Evolutionary conservation across 257 asterid species (phyloP).

Genomic region (Voacanga thouarsii): DNA sequence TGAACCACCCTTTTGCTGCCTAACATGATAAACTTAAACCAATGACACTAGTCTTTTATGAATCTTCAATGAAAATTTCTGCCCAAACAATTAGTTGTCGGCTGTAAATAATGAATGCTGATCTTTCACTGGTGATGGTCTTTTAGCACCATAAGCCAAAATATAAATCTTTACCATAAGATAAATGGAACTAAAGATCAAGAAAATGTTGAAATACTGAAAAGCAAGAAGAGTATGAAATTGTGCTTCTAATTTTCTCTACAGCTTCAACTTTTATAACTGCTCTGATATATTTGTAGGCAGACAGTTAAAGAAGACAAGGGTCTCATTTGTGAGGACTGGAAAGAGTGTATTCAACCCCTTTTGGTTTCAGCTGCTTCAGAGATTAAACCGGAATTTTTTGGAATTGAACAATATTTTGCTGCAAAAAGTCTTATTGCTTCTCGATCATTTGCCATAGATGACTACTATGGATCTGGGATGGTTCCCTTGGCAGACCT

Average conservation of each 20-base stretch:
- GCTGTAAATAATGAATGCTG: background rate
- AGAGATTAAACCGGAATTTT: constrained; percentile 50
- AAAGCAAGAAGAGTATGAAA: background rate
- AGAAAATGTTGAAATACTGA: background rate
- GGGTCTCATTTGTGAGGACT: constrained; percentile 62
- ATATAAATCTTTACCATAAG: background rate
- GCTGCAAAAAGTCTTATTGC: constrained; percentile 85
- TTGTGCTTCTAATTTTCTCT: background rate
- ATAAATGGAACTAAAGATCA: background rate
- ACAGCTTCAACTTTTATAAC: constrained; percentile 8
- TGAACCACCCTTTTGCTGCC: background rate
- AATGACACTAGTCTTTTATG: background rate
- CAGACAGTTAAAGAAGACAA: constrained; percentile 82
- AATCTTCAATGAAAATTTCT: background rate
- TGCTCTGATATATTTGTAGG: constrained; percentile 34
- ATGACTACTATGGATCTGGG: constrained; percentile 78
- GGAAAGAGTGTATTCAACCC: constrained; percentile 81
- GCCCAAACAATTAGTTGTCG: background rate
- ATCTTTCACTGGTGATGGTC: background rate
- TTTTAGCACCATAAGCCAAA: background rate
- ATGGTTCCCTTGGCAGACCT: constrained; percentile 99
- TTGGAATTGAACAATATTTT: constrained; percentile 59
- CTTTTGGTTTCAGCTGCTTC: constrained; percentile 38
- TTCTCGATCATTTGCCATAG: constrained; percentile 76
- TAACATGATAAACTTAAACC: background rate